Evolutionary conservation across 169 alveolate genomes (phyloP), one percentile per base, ranked within the genome.

Genomic region (Perkinsus olseni): DNA sequence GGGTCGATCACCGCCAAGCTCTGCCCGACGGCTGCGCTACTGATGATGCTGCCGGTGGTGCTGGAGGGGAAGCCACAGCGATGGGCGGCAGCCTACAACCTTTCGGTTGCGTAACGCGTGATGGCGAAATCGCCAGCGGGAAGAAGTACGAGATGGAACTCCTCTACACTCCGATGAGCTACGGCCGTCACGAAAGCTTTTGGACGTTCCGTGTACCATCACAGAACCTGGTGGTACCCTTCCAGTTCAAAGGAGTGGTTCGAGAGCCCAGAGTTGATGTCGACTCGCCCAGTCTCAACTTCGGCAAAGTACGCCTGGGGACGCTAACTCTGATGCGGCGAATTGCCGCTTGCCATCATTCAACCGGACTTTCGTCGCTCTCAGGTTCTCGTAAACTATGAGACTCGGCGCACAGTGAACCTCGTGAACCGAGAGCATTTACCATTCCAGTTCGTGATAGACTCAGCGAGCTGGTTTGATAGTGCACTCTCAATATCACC

Each of bases 221-320:
- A 91, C 94, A 96, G 96, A 96, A 96, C 91, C 97, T 97, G 45
- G 96, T 94, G 1, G 98, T 97, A 95, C 95, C 96, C 92, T 97
- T 98, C 95, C 95, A 97, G 74, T 94, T 97, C 40, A 98, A 97
- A 92, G 99, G 99, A 34, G 92, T 94, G 91, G 99, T 98, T 31
- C 96, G 97, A 92, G 99, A 98, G 92, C 99, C 99, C 3, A 96
- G 96, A 92, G 98, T 98, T 38, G 96, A 97, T 39, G 95, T 98
- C 40, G 98, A 98, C 93, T 97, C 96, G 48, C 98, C 99, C 17
- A 97, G 97, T 94, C 96, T 98, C 82, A 97, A 96, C 95, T 98
- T 98, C 94, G 97, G 98, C 40, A 62, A 62, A 62, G 82, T 62
- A 62, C 34, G 82, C 31, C 82, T 6, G 31, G 31, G 82, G 82